phyloP scores from a whole-genome alignment of 2,329 filamentous ascomycete species.

The Epichloe elymi region DNA sequence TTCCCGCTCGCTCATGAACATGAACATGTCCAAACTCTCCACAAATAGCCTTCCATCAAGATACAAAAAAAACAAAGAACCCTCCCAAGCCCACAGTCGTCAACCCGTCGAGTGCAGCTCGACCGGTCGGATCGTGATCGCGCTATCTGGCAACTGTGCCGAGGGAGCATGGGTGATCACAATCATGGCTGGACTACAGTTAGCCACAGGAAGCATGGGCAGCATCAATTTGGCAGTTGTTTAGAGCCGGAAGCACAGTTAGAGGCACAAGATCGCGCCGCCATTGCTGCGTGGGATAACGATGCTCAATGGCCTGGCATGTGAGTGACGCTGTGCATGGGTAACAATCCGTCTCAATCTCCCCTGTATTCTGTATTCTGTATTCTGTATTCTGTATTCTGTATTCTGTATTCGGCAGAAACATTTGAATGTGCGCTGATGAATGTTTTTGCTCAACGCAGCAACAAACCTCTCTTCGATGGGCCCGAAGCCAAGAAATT shows the following conservation, averaged over 20 bases:
- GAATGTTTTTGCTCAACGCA: conserved; percentile 5
- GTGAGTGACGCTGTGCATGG: conserved; percentile 12
- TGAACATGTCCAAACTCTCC: neutral
- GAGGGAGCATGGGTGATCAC: conserved; percentile 16
- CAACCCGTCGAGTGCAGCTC: neutral
- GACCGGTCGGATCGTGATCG: neutral
- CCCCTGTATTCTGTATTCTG: neutral
- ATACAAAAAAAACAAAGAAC: neutral
- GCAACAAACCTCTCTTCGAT: conserved; percentile 18
- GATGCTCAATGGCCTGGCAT: conserved; percentile 22
- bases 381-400: neutral
- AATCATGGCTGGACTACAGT: conserved; percentile 20
- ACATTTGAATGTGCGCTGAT: neutral
- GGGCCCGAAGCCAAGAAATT: conserved; percentile 21
- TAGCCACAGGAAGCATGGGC: conserved; percentile 13
- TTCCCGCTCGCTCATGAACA: neutral
- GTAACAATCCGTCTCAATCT: neutral
- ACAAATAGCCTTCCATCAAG: neutral
- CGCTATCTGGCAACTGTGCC: neutral
- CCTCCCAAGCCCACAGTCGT: neutral
- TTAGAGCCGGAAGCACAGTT: conserved; percentile 16
- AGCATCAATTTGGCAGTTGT: conserved; percentile 7
- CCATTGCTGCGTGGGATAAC: conserved; percentile 19
- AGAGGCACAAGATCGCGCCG: conserved; percentile 16
- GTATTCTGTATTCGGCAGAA: neutral